phyloP scores from a whole-genome alignment of 1,284 basidiomycete genomes.

The Athelia psychrophila region DNA sequence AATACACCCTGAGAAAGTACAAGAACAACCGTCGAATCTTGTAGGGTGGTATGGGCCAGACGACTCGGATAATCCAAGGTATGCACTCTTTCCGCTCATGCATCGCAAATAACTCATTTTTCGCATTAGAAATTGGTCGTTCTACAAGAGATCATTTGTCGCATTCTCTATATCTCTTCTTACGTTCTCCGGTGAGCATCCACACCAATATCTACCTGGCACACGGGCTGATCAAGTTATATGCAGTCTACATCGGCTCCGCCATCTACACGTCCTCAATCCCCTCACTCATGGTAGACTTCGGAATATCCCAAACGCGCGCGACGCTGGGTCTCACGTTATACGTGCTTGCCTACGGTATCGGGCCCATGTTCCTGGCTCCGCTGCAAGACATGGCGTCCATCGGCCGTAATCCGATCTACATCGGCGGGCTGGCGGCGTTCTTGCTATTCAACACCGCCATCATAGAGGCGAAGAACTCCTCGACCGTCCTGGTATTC shows the following conservation, averaged over 20 bases:
- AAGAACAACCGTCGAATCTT: slow-evolving; percentile 11
- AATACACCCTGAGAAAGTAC: too few species aligned
- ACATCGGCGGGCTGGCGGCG: slow-evolving; percentile 49
- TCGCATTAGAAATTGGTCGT: slow-evolving; percentile 25
- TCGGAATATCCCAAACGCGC: slow-evolving; percentile 44
- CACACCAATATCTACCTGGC: too few species aligned
- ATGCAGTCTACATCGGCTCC: slow-evolving; percentile 31
- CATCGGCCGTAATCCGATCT: slow-evolving; percentile 42
- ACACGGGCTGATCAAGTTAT: too few species aligned
- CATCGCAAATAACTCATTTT: neutral
- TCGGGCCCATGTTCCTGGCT: slow-evolving; percentile 45
- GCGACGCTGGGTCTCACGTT: slow-evolving; percentile 32
- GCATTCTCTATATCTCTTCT: slow-evolving; percentile 56
- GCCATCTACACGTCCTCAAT: slow-evolving; percentile 40
- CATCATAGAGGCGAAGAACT: slow-evolving; percentile 54
- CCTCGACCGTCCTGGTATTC: slow-evolving; percentile 54
- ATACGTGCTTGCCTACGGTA: slow-evolving; percentile 25
- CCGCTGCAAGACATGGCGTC: slow-evolving; percentile 48
- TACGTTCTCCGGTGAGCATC: slow-evolving; percentile 35
- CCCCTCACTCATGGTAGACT: slow-evolving; percentile 41
- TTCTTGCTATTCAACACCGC: slow-evolving; percentile 58
- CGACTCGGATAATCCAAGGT: slow-evolving; percentile 31
- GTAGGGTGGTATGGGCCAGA: slow-evolving; percentile 27
- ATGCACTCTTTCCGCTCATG: slow-evolving; percentile 8
- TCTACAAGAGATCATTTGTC: slow-evolving; percentile 28